These are phyloP conservation scores for Rhizopus stolonifer DNA, from an alignment of 371 early-diverging fungal species.

Conservation along the genomic window DNA sequence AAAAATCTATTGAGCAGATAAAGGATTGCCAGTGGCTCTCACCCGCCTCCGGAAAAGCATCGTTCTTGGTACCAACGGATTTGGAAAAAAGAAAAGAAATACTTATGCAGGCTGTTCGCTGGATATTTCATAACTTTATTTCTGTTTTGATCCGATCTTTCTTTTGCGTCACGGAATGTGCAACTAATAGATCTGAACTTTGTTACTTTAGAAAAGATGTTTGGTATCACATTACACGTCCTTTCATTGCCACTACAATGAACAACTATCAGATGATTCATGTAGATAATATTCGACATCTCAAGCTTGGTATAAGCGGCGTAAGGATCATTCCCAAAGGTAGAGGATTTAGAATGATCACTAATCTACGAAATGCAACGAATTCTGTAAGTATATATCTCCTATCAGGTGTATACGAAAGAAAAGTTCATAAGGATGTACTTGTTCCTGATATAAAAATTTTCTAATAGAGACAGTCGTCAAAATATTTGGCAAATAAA, in stretches of 20 bases:
- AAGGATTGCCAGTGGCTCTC: slow-evolving; percentile 14
- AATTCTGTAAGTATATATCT: slow-evolving; percentile 16
- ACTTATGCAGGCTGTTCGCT: slow-evolving; percentile 57
- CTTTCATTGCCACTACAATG: slow-evolving; percentile 39
- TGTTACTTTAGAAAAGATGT: slow-evolving; percentile 79
- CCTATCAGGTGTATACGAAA: too few relatives aligned
- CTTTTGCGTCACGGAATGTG: slow-evolving; percentile 78
- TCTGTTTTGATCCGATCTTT: slow-evolving; percentile 52
- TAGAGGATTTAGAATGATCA: slow-evolving; percentile 12
- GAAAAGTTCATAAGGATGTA: too few relatives aligned
- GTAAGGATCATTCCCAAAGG: slow-evolving; percentile 11
- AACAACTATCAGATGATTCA: slow-evolving; percentile 13
- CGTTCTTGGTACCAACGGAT: slow-evolving; percentile 34
- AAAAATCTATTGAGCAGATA: neutral
- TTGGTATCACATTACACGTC: slow-evolving; percentile 59
- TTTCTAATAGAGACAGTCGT: slow-evolving; percentile 15
- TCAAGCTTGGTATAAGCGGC: slow-evolving; percentile 10
- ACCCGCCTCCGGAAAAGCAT: neutral
- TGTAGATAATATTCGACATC: neutral
- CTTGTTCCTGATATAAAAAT: too few relatives aligned
- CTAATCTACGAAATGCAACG: slow-evolving; percentile 31
- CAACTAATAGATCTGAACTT: slow-evolving; percentile 50
- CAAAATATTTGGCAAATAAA: neutral
- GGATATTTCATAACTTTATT: slow-evolving; percentile 65
- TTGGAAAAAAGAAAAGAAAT: slow-evolving; percentile 51